Evolutionary conservation across 2,329 filamentous ascomycete species (phyloP).

Genomic region (Pochonia chlamydosporia): DNA sequence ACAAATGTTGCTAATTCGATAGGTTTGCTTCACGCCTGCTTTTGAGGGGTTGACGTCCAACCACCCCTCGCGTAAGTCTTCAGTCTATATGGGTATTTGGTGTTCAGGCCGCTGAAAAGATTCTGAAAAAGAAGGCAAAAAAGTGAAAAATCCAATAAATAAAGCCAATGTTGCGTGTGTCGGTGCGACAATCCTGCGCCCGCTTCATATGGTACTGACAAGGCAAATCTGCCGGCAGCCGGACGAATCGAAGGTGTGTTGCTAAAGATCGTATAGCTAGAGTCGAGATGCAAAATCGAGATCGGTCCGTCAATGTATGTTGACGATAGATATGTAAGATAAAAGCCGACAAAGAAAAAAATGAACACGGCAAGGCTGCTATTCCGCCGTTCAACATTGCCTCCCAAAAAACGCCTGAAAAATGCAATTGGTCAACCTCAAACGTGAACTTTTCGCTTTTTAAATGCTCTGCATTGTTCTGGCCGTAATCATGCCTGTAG

Average conservation of each 20-base stretch:
- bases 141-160: slow-evolving; percentile 7
- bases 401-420: slow-evolving; percentile 4
- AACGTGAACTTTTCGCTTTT: slow-evolving; percentile 12
- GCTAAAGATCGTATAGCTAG: not conserved
- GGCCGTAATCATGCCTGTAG: slow-evolving; percentile 17
- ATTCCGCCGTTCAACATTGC: slow-evolving; percentile 10
- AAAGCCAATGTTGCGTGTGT: slow-evolving; percentile 17
- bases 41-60: slow-evolving; percentile 15
- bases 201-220: not conserved
- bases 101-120: slow-evolving; percentile 21
- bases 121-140: slow-evolving; percentile 7
- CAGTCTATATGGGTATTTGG: slow-evolving; percentile 33
- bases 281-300: not conserved
- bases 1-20: slow-evolving; percentile 20
- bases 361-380: slow-evolving; percentile 17
- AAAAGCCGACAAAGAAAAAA: not conserved
- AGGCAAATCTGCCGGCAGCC: not conserved
- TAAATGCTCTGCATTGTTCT: slow-evolving; percentile 3
- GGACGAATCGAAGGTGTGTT: not conserved
- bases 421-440: slow-evolving; percentile 11
- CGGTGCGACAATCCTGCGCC: slow-evolving; percentile 5
- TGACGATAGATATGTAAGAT: not conserved
- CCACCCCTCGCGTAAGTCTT: slow-evolving; percentile 16
- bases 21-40: slow-evolving; percentile 23
- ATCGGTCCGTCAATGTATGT: not conserved